Conservation (phyloP, 2,329 filamentous ascomycete species). For the Akanthomyces muscarius region DNA sequence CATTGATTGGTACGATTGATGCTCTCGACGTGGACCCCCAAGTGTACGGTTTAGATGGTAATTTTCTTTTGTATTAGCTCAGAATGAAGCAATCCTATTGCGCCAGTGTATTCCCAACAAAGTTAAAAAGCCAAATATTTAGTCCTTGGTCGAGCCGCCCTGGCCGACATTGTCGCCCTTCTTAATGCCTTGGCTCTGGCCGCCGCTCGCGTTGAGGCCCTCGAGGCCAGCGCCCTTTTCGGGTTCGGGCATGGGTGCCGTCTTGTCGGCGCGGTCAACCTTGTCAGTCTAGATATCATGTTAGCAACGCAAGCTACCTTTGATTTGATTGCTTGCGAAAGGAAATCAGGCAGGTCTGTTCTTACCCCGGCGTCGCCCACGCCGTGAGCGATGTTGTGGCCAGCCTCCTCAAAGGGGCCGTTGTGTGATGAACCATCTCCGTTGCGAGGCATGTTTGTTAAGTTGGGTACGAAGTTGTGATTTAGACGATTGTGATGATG, state of each 20-base stretch:
- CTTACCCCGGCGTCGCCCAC: conserved; percentile 37
- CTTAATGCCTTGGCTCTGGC: conserved; percentile 40
- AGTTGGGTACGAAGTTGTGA: background rate
- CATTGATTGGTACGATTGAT: too few species aligned
- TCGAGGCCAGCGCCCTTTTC: conserved; percentile 42
- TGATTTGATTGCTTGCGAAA: background rate
- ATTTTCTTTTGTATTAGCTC: too few species aligned
- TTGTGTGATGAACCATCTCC: conserved; percentile 48
- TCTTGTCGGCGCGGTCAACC: conserved; percentile 47
- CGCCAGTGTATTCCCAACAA: too few species aligned
- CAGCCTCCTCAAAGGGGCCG: conserved; percentile 37
- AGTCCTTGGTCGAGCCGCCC: conserved; percentile 25
- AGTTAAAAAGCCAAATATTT: background rate
- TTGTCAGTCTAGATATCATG: conserved; percentile 26
- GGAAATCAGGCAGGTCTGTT: background rate
- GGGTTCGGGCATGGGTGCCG: conserved; percentile 43
- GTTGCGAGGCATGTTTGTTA: conserved; percentile 45
- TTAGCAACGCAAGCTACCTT: background rate
- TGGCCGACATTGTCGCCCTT: conserved; percentile 39
- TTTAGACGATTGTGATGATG: background rate
- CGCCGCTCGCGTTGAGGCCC: conserved; percentile 40
- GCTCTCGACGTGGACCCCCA: too few species aligned
- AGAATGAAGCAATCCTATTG: too few species aligned
- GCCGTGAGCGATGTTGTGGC: conserved; percentile 43
- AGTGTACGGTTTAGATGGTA: too few species aligned